Evolutionary conservation across 2,329 filamentous ascomycete genomes (phyloP), one percentile per base, ranked within the genome.

Genomic region (Endothia cerciana): DNA sequence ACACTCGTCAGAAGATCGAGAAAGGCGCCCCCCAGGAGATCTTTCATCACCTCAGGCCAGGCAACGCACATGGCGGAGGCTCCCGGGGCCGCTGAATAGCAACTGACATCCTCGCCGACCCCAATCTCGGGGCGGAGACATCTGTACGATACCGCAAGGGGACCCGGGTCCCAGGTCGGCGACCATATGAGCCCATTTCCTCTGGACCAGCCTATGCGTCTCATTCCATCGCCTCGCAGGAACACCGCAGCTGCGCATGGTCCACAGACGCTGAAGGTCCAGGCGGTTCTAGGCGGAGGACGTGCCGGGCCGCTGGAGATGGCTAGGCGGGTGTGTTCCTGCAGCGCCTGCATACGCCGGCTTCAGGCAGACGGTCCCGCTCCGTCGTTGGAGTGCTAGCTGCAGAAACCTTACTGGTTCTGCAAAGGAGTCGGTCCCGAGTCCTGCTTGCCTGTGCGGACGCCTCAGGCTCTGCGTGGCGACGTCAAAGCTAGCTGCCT

Each of bases 121-220:
- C 56, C 62, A 47, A 53, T 28, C 5, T 41, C 36, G 45, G 56
- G 62, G 57, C 38, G 25, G 47, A 55, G 33, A 36, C 10, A 36
- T 36, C 33, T 36, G 33, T 10, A 36, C 33, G 6, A 10, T 10
- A 5, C 33, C n/a, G 41, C 17, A 22, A 22, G 19, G 19, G 28
- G 11, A 28, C 2, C 13, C 25, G 7, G 22, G 4, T 30, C 28
- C 13, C 22, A 51, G 60, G 60, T 55, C 30, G 51, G 51, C 15
- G 51, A 55, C 5, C 17, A 36, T 55, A 30, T 30, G 17, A 11
- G 51, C 47, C 33, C 7, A 11, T 13, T 22, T 10, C n/a, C 1
- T 13, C 10, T 13, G 45, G 45, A 10, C n/a, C 45, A 15, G 45
- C 13, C 8, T 28, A 49, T 15, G 25, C 13, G 28, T 51, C 13